Evolutionary conservation across 1,139 yeast genomes (phyloP).

Genomic region (Ogataea hybrid): DNA sequence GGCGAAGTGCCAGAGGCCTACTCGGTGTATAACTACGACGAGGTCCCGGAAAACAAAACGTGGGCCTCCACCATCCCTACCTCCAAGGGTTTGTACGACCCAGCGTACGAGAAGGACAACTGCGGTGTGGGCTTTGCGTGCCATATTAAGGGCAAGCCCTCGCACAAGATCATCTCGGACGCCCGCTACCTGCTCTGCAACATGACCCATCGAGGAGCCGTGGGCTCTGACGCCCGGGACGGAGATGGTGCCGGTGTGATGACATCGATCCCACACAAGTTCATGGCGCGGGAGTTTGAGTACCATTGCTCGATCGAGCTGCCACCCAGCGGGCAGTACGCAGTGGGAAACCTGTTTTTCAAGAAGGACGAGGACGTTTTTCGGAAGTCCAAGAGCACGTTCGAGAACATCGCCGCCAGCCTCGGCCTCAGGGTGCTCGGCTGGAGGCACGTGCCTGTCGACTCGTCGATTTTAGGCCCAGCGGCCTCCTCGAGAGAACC

Average conservation of each 20-base stretch:
- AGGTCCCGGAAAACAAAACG: slow-evolving; percentile 73
- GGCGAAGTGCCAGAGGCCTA: slow-evolving; percentile 24
- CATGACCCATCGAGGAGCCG: slow-evolving; percentile 99
- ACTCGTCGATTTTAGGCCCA: slow-evolving; percentile 89
- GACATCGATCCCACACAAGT: slow-evolving; percentile 87
- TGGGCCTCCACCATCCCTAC: slow-evolving; percentile 93
- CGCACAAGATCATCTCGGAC: slow-evolving; percentile 93
- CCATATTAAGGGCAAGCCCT: slow-evolving; percentile 81
- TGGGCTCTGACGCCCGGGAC: slow-evolving; percentile 89
- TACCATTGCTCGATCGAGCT: slow-evolving; percentile 55
- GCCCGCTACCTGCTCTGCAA: slow-evolving; percentile 86
- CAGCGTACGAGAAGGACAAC: slow-evolving; percentile 92
- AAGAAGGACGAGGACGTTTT: slow-evolving; percentile 66
- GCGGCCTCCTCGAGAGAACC: slow-evolving; percentile 96
- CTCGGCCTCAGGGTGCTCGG: slow-evolving; percentile 83
- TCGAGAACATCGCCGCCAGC: slow-evolving; percentile 74
- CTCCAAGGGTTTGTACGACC: slow-evolving; percentile 89
- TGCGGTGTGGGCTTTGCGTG: slow-evolving; percentile 99
- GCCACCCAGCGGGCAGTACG: slow-evolving; percentile 85
- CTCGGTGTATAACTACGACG: slow-evolving; percentile 60
- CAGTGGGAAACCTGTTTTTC: slow-evolving; percentile 92
- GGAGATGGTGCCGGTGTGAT: slow-evolving; percentile 99
- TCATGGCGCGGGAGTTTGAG: slow-evolving; percentile 76
- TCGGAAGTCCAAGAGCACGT: slow-evolving; percentile 66
- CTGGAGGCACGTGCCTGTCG: slow-evolving; percentile 97